phyloP scores from a whole-genome alignment of 1,284 basidiomycete species.

The Trametes pubescens region DNA sequence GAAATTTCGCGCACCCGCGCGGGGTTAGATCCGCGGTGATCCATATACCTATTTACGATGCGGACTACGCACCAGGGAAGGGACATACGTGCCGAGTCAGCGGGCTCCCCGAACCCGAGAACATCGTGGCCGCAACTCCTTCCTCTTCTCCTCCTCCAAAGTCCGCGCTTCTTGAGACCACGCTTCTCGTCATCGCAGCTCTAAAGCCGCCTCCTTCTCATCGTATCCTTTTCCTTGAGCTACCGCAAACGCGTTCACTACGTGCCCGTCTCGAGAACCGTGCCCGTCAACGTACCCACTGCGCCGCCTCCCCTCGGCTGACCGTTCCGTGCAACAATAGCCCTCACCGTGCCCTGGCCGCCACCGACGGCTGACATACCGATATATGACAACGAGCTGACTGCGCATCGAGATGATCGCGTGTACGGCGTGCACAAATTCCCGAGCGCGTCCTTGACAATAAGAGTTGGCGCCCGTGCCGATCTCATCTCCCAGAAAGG shows the following conservation, averaged over 20 bases:
- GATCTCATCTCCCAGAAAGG: conserved; percentile 18
- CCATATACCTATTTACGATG: background rate
- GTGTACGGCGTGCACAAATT: conserved; percentile 2
- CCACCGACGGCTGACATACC: background rate
- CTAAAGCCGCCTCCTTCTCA: conserved; percentile 2
- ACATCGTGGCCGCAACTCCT: background rate
- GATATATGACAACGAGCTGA: background rate
- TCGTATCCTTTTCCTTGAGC: background rate
- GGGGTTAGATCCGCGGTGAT: conserved; percentile 3
- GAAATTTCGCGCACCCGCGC: conserved; percentile 1
- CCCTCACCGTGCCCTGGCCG: background rate
- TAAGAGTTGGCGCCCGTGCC: conserved; percentile 20
- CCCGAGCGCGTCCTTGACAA: conserved; percentile 20
- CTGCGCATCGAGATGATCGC: conserved; percentile 9
- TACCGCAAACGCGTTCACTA: background rate
- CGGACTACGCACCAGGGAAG: background rate
- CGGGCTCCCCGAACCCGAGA: background rate
- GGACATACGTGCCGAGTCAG: background rate
- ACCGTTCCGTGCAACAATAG: conserved; percentile 12
- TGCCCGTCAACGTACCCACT: background rate
- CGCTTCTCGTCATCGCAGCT: background rate
- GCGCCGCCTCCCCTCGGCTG: background rate
- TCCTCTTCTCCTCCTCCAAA: background rate
- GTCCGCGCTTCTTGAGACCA: conserved; percentile 5
- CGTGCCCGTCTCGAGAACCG: background rate